A percentile compares a stretch with the other conserved stretches of the same genome.
phyloP scores from a whole-genome alignment of 495 filamentous ascomycete species.

The Podospora comata region DNA sequence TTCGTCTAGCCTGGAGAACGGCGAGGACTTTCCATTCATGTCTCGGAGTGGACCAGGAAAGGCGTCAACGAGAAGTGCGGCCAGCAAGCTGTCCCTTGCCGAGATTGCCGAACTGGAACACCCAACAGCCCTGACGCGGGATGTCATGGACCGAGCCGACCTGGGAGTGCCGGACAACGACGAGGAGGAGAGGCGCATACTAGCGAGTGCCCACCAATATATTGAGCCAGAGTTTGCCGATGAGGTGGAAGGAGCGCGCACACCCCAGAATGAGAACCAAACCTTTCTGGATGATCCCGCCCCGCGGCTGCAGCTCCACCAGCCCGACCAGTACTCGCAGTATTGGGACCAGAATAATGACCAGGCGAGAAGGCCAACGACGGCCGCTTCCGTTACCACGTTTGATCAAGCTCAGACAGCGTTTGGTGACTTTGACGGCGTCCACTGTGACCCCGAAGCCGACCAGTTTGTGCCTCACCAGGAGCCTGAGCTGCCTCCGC shows the following conservation, averaged over 20 bases:
- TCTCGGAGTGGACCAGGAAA: conserved; percentile 47
- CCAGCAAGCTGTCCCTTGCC: conserved; percentile 43
- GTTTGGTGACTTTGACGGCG: conserved; percentile 93
- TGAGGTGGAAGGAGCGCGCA: conserved; percentile 17
- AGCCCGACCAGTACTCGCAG: conserved; percentile 25
- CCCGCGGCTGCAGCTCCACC: conserved; percentile 32
- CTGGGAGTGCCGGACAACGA: conserved; percentile 28
- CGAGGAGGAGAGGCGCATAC: conserved; percentile 35
- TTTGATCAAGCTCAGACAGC: conserved; percentile 64
- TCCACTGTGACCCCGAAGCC: conserved; percentile 65
- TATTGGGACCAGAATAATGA: conserved; percentile 12
- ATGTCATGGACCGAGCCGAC: conserved; percentile 47
- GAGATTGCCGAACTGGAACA: conserved; percentile 46
- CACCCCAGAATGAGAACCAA: conserved; percentile 20
- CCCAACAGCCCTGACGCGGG: conserved; percentile 41
- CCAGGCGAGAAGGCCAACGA: conserved; percentile 35
- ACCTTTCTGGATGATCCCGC: conserved; percentile 13
- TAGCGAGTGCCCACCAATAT: conserved; percentile 32
- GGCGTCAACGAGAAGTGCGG: conserved; percentile 42
- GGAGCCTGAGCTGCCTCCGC: conserved; percentile 15
- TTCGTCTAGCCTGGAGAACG: conserved; percentile 30
- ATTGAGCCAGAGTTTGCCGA: conserved; percentile 32
- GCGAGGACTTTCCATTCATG: conserved; percentile 36
- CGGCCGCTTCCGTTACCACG: conserved; percentile 63
- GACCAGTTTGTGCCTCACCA: conserved; percentile 30